These are phyloP conservation scores for Meripilus lineatus DNA, from an alignment of 1,284 basidiomycete species.

Conservation along the genomic window DNA sequence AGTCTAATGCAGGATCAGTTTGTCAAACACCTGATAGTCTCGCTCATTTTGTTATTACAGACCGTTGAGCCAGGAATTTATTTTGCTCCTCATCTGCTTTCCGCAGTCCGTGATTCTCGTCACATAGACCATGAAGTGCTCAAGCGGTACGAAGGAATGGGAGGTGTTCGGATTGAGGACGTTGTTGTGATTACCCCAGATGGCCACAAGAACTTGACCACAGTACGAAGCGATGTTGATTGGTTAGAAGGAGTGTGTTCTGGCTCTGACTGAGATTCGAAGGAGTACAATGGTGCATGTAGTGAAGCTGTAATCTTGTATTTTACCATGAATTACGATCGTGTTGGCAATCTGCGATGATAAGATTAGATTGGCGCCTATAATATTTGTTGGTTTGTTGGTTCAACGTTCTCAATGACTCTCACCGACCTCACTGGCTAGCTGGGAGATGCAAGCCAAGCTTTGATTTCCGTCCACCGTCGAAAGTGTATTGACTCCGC, in stretches of 20 bases:
- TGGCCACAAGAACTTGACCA: constrained; percentile 76
- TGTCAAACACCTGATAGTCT: constrained; percentile 2
- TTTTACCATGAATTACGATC: too few species aligned
- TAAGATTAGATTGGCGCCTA: too few species aligned
- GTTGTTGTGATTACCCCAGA: constrained; percentile 68
- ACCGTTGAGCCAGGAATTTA: constrained; percentile 90
- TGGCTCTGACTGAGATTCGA: constrained; percentile 43
- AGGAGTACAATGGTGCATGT: too few species aligned
- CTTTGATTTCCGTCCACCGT: too few species aligned
- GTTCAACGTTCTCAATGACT: too few species aligned
- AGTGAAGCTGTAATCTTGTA: too few species aligned
- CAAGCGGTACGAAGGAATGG: constrained; percentile 70
- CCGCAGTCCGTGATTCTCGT: constrained; percentile 60
- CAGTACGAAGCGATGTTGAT: constrained; percentile 69
- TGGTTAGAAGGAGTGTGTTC: constrained; percentile 80
- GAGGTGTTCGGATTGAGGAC: constrained; percentile 89
- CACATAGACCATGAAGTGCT: constrained; percentile 72
- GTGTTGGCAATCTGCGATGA: too few species aligned
- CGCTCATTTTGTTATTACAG: constrained; percentile 25
- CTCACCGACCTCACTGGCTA: too few species aligned
- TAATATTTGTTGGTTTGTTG: too few species aligned
- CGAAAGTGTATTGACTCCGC: too few species aligned
- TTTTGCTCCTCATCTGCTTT: constrained; percentile 76
- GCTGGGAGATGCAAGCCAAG: too few species aligned
- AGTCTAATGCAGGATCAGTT: too few species aligned